Conservation (phyloP, 1,139 yeast species). For the Magnusiomyces suaveolens region DNA sequence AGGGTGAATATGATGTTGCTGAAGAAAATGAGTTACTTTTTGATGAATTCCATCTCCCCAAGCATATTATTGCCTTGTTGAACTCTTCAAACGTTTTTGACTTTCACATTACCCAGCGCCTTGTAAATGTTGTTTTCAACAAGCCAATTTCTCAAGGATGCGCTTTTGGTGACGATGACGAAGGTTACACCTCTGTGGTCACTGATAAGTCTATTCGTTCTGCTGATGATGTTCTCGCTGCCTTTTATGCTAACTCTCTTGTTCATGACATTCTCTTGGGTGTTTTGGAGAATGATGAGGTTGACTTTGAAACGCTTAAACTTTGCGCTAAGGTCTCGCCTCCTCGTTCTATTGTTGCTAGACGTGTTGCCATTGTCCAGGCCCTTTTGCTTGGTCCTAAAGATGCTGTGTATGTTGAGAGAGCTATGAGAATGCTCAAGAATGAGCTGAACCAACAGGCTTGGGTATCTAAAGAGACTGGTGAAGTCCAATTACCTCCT, state of each 20-base stretch:
- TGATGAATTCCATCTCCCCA: slow-evolving; percentile 14
- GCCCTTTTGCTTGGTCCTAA: slow-evolving; percentile 26
- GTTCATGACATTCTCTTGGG: slow-evolving; percentile 23
- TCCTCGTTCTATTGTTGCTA: slow-evolving; percentile 23
- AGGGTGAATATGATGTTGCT: slow-evolving; percentile 11
- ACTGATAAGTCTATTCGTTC: slow-evolving; percentile 25
- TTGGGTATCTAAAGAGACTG: slow-evolving; percentile 9
- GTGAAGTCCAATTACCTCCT: not conserved
- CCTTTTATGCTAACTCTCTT: slow-evolving; percentile 25
- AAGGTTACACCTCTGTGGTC: slow-evolving; percentile 22
- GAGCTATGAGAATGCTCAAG: slow-evolving; percentile 20
- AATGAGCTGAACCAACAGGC: slow-evolving; percentile 18
- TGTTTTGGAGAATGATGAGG: slow-evolving; percentile 18
- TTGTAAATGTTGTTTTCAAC: slow-evolving; percentile 22
- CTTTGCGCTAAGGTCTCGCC: slow-evolving; percentile 26
- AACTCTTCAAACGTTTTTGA: slow-evolving; percentile 19
- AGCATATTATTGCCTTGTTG: slow-evolving; percentile 18
- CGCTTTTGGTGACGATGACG: slow-evolving; percentile 20
- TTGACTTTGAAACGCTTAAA: slow-evolving; percentile 19
- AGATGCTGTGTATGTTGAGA: slow-evolving; percentile 19
- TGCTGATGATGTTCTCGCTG: slow-evolving; percentile 28
- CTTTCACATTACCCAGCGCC: slow-evolving; percentile 20
- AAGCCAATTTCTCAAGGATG: slow-evolving; percentile 16
- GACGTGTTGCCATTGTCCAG: slow-evolving; percentile 27
- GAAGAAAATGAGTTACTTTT: slow-evolving; percentile 8